phyloP scores from a whole-genome alignment of 331 rosid species.

The Phaseolus coccineus region DNA sequence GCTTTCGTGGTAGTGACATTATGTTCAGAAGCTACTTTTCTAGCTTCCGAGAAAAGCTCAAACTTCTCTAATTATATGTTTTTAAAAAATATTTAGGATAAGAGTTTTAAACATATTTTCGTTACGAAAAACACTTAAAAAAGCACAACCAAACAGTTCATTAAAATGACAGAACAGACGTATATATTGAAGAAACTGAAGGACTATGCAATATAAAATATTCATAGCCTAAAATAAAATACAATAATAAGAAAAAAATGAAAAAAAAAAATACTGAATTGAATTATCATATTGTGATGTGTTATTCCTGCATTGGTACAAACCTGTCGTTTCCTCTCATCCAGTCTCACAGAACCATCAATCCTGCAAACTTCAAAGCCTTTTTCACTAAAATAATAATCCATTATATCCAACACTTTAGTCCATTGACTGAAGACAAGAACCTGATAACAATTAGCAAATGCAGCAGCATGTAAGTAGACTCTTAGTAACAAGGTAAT shows the following conservation, averaged over 20 bases:
- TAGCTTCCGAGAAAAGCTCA: not conserved
- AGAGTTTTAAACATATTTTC: not conserved
- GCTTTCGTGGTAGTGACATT: not conserved
- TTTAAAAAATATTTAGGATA: not conserved
- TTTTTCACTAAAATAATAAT: slow-evolving; percentile 87
- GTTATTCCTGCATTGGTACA: slow-evolving; percentile 42
- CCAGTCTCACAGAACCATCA: slow-evolving; percentile 81
- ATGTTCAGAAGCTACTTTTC: slow-evolving; percentile 1
- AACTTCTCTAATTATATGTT: not conserved
- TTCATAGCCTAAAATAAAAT: slow-evolving; percentile 11
- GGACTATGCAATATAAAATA: slow-evolving; percentile 1
- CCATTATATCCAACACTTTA: slow-evolving; percentile 83
- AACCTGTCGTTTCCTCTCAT: slow-evolving; percentile 86
- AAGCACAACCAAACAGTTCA: not conserved
- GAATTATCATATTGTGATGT: not conserved
- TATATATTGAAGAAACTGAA: not conserved
- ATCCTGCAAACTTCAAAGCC: slow-evolving; percentile 91
- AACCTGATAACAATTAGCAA: slow-evolving; percentile 64
- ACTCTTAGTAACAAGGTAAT: slow-evolving; percentile 34
- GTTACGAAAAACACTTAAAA: not conserved
- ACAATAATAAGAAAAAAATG: not conserved
- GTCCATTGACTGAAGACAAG: slow-evolving; percentile 94
- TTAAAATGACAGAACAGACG: not conserved
- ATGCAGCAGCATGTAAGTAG: slow-evolving; percentile 40
- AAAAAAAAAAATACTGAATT: slow-evolving; percentile 5